Evolutionary conservation across 306 rosid species (phyloP).

Genomic region (Cercis canadensis): DNA sequence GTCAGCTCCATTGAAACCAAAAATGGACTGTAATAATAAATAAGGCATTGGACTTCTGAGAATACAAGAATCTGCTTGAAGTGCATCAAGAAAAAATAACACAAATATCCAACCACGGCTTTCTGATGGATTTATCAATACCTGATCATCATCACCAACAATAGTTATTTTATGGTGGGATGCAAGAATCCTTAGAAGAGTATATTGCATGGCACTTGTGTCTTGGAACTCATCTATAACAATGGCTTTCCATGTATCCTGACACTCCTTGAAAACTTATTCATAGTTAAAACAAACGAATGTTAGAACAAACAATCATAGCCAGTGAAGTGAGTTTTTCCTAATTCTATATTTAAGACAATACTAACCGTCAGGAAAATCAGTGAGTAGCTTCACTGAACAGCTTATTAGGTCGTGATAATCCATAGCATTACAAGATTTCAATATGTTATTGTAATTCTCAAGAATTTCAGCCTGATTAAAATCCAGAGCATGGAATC

Average conservation of each 20-base stretch:
- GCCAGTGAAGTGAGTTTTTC: constrained; percentile 29
- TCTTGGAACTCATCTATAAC: constrained; percentile 98
- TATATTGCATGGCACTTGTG: constrained; percentile 95
- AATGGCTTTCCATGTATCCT: constrained; percentile 80
- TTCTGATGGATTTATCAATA: constrained; percentile 30
- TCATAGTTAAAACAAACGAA: constrained; percentile 32
- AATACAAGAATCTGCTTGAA: constrained; percentile 8
- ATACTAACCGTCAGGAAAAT: constrained; percentile 81
- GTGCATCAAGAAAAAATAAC: constrained; percentile 20
- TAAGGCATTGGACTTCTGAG: constrained; percentile 33
- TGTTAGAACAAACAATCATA: constrained; percentile 48
- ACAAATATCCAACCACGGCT: constrained; percentile 20
- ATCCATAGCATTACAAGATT: constrained; percentile 90
- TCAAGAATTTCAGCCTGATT: constrained; percentile 82
- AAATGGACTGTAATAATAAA: constrained; percentile 77
- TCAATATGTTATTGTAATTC: constrained; percentile 73
- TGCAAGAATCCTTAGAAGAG: constrained; percentile 69
- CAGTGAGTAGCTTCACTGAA: constrained; percentile 82
- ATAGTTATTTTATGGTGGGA: constrained; percentile 78
- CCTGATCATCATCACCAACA: constrained; percentile 99
- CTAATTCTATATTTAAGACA: constrained; percentile 28
- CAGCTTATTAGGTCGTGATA: constrained; percentile 94
- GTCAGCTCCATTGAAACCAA: constrained; percentile 98
- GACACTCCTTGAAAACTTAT: constrained; percentile 78
- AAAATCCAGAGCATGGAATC: constrained; percentile 44